Base-by-base conservation (phyloP, 441 rosid species). In the Cnidoscolus chayamansa region DNA sequence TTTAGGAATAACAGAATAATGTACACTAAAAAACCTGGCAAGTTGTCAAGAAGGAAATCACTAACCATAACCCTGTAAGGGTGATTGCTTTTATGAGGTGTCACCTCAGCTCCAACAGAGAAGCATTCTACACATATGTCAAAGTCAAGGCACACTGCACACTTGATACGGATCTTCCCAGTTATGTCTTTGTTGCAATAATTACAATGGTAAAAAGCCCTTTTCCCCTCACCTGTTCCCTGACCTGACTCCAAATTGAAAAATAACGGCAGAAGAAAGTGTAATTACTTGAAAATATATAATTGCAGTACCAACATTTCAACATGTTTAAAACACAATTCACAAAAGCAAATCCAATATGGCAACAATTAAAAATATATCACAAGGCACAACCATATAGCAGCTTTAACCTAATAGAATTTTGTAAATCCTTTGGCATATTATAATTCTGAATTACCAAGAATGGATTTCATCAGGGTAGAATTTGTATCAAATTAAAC, bases 71-170 rank as follows among this genome's bases (percentile, higher is more conserved):
- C 96, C 74, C 93, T 82, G 81, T 93, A 93, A 25, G 86, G 76
- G 65, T 93, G 98, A 79, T 82, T 83, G 83, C 88, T 80, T 76
- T 88, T 90, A 81, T 94, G 99, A 69, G 97, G 94, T 69, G 82
- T 74, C 77, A 94, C 89, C 87, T 94, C 98, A 2, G 89, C 96
- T 64, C 99, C 98, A 75, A 89, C 94, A 75, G 94, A 82, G 87
- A 90, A 92, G 81, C 99, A 94, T 83, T 94, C 98, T n/a, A 92
- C 74, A 76, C 99, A 94, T 49, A 92, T 89, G 81, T 94, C 98
- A 70, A 94, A 94, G 84, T 92, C 97, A 49, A 97, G 92, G 83
- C 98, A 94, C 16, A 81, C 63, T 43, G 90, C 98, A 84, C 98
- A 94, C 70, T 94, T 94, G 68, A 94, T 90, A 62, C 94, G 89